Evolutionary conservation across 108 stramenopile species (phyloP).

Genomic region (Skeletonema grethae): DNA sequence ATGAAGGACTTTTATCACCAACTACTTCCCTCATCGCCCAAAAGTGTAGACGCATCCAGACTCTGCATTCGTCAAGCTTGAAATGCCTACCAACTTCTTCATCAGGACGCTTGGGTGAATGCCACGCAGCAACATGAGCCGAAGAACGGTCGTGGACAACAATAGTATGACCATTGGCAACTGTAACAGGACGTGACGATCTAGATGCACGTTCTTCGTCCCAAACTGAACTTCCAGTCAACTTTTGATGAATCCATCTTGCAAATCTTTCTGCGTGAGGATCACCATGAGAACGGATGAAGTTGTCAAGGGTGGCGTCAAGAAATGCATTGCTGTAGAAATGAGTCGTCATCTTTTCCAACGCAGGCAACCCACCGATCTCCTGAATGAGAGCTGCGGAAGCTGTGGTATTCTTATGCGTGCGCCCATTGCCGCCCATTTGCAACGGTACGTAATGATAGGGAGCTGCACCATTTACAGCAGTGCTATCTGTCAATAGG

Average conservation of each 20-base stretch:
- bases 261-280: conserved; percentile 72
- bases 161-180: conserved; percentile 14
- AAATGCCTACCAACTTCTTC: conserved; percentile 62
- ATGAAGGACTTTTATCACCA: conserved; percentile 35
- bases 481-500: conserved; percentile 3
- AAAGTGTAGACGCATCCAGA: conserved; percentile 82
- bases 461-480: conserved; percentile 10
- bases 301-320: conserved; percentile 64
- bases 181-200: conserved; percentile 20
- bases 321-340: conserved; percentile 68
- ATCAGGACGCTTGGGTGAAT: conserved; percentile 59
- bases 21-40: conserved; percentile 63
- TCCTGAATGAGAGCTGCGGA: conserved; percentile 42
- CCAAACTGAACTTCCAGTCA: conserved; percentile 64
- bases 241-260: conserved; percentile 75
- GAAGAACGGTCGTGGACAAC: conserved; percentile 71
- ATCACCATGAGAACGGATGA: conserved; percentile 65
- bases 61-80: conserved; percentile 64
- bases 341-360: conserved; percentile 51
- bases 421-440: conserved; percentile 50
- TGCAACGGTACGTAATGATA: conserved; percentile 51
- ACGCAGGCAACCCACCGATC: conserved; percentile 51
- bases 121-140: conserved; percentile 75
- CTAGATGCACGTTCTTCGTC: conserved; percentile 52
- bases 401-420: conserved; percentile 41